Evolutionary conservation across 2,329 filamentous ascomycete genomes (phyloP).

Genomic region (Fusarium camptoceras): DNA sequence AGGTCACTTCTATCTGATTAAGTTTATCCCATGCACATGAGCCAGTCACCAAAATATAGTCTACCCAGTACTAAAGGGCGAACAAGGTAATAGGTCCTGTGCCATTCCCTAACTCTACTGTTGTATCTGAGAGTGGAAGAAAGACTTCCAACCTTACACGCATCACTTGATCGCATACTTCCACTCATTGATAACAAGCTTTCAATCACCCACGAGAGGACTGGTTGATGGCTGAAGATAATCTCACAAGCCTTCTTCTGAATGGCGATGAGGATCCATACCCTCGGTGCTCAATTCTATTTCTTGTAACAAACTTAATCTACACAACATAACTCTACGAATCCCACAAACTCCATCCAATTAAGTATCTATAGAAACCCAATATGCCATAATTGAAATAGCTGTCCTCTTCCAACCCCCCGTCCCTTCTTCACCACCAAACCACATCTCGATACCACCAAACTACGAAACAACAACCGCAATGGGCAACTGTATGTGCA

Average conservation of each 20-base stretch:
- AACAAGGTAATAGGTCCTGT: background rate
- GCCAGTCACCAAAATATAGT: background rate
- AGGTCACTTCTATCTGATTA: background rate
- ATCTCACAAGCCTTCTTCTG: background rate
- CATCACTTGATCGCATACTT: background rate
- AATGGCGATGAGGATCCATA: background rate
- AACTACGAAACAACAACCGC: background rate
- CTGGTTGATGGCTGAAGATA: background rate
- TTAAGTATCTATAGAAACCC: background rate
- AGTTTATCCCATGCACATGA: background rate
- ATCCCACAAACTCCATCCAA: background rate
- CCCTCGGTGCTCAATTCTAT: background rate
- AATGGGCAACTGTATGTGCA: constrained; percentile 1
- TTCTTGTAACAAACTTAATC: background rate
- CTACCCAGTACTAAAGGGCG: background rate
- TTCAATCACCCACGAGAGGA: background rate
- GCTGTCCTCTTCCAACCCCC: background rate
- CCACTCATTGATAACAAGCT: background rate
- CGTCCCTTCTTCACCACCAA: background rate
- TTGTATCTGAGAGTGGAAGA: background rate
- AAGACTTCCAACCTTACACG: background rate
- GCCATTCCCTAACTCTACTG: background rate
- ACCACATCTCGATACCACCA: background rate
- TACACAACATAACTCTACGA: background rate
- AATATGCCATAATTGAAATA: background rate